These are phyloP conservation scores for Caryopteris hybrid DNA, from an alignment of 305 asterid species.

Conservation along the genomic window DNA sequence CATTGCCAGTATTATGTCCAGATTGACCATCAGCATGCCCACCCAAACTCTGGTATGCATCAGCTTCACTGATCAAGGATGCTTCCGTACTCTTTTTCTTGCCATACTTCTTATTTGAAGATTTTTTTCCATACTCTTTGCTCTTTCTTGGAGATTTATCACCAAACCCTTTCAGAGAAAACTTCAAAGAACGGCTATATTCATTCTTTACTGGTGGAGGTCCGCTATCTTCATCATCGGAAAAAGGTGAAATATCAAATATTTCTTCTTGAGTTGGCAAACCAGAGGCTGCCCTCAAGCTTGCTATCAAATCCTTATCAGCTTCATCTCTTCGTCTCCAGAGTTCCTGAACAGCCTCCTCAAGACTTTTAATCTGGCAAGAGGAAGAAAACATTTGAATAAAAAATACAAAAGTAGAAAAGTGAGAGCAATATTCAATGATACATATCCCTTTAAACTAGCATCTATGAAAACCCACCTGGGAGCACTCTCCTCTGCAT, in stretches of 20 bases:
- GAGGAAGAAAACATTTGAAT: not conserved
- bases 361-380: constrained; percentile 63
- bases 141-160: constrained; percentile 71
- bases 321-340: constrained; percentile 93
- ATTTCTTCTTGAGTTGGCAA: constrained; percentile 93
- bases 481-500: constrained; percentile 88
- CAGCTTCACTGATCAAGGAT: constrained; percentile 35
- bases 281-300: constrained; percentile 91
- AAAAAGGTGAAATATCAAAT: constrained; percentile 72
- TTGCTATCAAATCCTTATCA: constrained; percentile 77
- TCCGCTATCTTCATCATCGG: constrained; percentile 86
- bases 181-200: constrained; percentile 65
- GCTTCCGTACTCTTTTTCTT: constrained; percentile 55
- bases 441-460: constrained; percentile 14
- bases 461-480: constrained; percentile 42
- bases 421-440: not conserved
- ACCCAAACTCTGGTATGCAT: constrained; percentile 25
- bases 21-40: constrained; percentile 35
- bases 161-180: constrained; percentile 66
- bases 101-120: constrained; percentile 62
- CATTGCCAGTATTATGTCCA: constrained; percentile 35
- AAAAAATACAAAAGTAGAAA: constrained; percentile 9
- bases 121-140: constrained; percentile 67
- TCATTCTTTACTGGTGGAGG: constrained; percentile 49
- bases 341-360: constrained; percentile 96